Conservation (phyloP, 2,329 filamentous ascomycete species). For the Sclerotiophoma versabilis region DNA sequence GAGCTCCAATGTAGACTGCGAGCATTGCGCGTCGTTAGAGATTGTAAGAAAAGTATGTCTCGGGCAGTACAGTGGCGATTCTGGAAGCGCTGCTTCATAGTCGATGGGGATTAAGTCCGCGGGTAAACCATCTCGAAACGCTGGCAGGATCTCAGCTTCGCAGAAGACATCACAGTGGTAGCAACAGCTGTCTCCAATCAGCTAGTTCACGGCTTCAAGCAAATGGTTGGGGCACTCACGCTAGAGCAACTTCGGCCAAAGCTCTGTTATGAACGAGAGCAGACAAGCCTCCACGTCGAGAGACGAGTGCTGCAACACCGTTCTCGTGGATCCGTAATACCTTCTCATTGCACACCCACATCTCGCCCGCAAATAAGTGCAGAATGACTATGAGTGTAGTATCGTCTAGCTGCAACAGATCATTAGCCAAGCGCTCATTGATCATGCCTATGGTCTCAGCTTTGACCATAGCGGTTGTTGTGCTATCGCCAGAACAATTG, state of each 20-base stretch:
- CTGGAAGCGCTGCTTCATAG: slow-evolving; percentile 27
- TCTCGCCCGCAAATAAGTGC: slow-evolving; percentile 40
- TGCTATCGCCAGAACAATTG: slow-evolving; percentile 32
- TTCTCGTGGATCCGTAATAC: slow-evolving; percentile 32
- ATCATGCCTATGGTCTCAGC: slow-evolving; percentile 36
- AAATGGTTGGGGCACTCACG: slow-evolving; percentile 25
- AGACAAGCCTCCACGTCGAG: slow-evolving; percentile 31
- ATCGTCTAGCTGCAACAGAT: slow-evolving; percentile 24
- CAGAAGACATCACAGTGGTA: slow-evolving; percentile 40
- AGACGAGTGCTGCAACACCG: slow-evolving; percentile 35
- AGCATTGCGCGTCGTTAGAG: slow-evolving; percentile 30
- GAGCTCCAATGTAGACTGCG: slow-evolving; percentile 29
- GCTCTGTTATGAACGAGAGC: slow-evolving; percentile 19
- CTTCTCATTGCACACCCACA: slow-evolving; percentile 41
- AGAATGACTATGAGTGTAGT: slow-evolving; percentile 40
- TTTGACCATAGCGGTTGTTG: slow-evolving; percentile 35
- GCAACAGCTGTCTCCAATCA: slow-evolving; percentile 29
- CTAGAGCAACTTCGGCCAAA: slow-evolving; percentile 29
- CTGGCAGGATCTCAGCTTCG: slow-evolving; percentile 28
- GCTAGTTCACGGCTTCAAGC: neutral
- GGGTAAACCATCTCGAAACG: slow-evolving; percentile 27
- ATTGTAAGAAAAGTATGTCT: slow-evolving; percentile 30
- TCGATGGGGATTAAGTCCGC: neutral
- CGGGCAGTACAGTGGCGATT: slow-evolving; percentile 46
- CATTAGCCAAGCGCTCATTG: slow-evolving; percentile 28